Evolutionary conservation across 352 stramenopile genomes (phyloP), one percentile per base, ranked within the genome.

Genomic region (Discostella stelligera): DNA sequence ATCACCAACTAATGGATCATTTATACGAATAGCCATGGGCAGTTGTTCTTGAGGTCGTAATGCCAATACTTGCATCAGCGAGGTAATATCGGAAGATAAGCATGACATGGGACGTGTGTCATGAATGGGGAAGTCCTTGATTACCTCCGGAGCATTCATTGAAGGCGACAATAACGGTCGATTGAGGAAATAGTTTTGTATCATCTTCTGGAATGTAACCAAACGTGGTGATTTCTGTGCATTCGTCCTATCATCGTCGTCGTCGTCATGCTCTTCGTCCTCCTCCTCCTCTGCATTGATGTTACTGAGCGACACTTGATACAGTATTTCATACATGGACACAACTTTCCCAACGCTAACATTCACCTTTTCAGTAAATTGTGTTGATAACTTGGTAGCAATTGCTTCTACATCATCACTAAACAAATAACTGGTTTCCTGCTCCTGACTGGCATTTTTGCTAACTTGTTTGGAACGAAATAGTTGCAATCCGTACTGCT

Each of bases 301-400:
- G 41, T 39, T 23, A 56, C 60, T 48, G 32, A 54, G 62, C 18
- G 74, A 75, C 18, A 90, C 80, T 66, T 83, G 48, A 14, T 79
- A 25, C 46, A 90, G 60, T 52, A 92, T 91, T 30, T 78, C 63
- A 58, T 87, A 74, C 39, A 90, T 87, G 20, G 79, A 72, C n/a
- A 86, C 58, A 4, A 91, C 85, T 79, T 93, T 93, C 1, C 50
- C 67, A 9, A 81, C 74, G 52, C 64, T 55, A 32, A 70, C 60
- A 23, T 52, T 55, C 14, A 85, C 84, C 32, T 89, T 77, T 32
- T 64, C 75, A 16, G 54, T 63, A 66, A 75, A 89, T 46, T 73
- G 30, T 18, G 49, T 75, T 55, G 41, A 63, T 25, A 74, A 77
- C n/a, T 66, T 76, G 23, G n/a, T 10, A 63, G 60, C 48, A n/a